Evolutionary conservation across 257 asterid genomes (phyloP).

Genomic region (Petrea volubilis): DNA sequence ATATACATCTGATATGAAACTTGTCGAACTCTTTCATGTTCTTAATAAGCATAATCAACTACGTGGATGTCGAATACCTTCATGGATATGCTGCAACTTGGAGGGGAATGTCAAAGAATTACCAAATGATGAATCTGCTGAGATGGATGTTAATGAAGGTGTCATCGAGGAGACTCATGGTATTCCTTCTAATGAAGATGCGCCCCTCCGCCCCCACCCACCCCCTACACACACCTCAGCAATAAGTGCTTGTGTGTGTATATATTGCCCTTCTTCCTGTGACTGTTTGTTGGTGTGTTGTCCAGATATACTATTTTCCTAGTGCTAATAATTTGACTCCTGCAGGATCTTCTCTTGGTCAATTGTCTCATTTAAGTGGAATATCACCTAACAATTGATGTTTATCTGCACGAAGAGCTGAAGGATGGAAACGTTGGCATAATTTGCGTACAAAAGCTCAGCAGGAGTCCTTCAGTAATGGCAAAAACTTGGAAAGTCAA

Average conservation of each 20-base stretch:
- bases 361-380: slow-evolving; percentile 46
- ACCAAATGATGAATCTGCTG: slow-evolving; percentile 71
- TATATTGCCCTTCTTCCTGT: neutral
- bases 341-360: slow-evolving; percentile 53
- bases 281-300: neutral
- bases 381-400: slow-evolving; percentile 54
- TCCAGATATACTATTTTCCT: neutral
- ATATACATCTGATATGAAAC: neutral
- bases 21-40: too few species aligned
- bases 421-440: slow-evolving; percentile 78
- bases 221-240: neutral
- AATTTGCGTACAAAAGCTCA: slow-evolving; percentile 69
- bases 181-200: slow-evolving; percentile 36
- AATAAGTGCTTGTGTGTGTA: neutral
- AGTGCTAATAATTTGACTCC: slow-evolving; percentile 17
- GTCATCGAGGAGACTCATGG: slow-evolving; percentile 36
- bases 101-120: slow-evolving; percentile 57
- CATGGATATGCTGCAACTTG: slow-evolving; percentile 88
- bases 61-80: slow-evolving; percentile 58
- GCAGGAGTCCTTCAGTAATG: slow-evolving; percentile 59
- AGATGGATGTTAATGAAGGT: slow-evolving; percentile 91
- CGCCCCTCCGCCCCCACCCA: neutral
- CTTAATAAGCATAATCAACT: slow-evolving; percentile 82
- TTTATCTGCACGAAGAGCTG: slow-evolving; percentile 62
- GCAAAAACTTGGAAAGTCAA: slow-evolving; percentile 69